Percentiles rank a stretch among this genome's conserved stretches.
phyloP scores from a whole-genome alignment of 495 filamentous ascomycete genomes.

The Talaromyces proteolyticus region DNA sequence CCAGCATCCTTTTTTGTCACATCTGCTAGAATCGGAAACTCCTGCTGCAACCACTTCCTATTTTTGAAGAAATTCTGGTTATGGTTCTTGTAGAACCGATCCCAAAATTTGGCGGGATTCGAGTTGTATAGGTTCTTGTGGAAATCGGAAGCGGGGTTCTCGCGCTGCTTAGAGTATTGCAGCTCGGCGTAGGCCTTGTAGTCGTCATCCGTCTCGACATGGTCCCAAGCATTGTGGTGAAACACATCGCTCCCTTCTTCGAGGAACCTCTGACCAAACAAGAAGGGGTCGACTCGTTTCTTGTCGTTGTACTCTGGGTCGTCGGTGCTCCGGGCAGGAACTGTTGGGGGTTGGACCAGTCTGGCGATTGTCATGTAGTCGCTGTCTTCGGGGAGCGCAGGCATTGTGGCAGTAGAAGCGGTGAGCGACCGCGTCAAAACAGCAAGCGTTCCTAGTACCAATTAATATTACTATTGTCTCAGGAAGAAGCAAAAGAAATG shows the following conservation, averaged over 20 bases:
- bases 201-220: conserved; percentile 77
- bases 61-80: conserved; percentile 97
- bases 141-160: conserved; percentile 77
- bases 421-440: background rate
- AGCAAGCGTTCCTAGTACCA: background rate
- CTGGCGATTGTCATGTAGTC: conserved; percentile 30
- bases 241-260: conserved; percentile 79
- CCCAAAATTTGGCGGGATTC: conserved; percentile 93
- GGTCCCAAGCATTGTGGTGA: conserved; percentile 98
- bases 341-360: conserved; percentile 37
- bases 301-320: conserved; percentile 49
- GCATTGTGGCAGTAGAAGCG: conserved; percentile 2
- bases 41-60: conserved; percentile 91
- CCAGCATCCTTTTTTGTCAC: conserved; percentile 60
- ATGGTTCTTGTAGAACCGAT: conserved; percentile 94
- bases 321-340: conserved; percentile 42
- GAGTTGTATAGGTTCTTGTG: conserved; percentile 82
- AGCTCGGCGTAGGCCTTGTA: conserved; percentile 76
- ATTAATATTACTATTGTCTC: too few relatives aligned
- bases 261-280: conserved; percentile 87
- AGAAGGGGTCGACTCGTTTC: conserved; percentile 87
- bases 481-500: background rate
- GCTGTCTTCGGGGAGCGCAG: conserved; percentile 6
- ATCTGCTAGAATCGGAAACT: conserved; percentile 78
- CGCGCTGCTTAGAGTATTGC: conserved; percentile 78